phyloP scores from a whole-genome alignment of 805 yeast species.

The Nakazawaea ernobii region DNA sequence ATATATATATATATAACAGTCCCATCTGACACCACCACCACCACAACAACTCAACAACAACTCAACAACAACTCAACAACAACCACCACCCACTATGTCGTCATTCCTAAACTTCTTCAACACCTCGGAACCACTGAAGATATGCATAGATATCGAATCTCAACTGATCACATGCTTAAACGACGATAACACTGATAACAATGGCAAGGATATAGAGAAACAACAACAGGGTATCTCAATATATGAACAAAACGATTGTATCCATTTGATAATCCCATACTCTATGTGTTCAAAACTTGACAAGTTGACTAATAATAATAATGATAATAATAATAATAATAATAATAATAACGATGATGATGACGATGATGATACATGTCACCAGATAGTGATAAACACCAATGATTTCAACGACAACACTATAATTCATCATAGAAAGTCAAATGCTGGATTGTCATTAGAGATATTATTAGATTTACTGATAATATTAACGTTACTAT shows the following conservation, averaged over 20 bases:
- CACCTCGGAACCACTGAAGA: no score
- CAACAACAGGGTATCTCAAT: neutral
- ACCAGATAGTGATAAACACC: neutral
- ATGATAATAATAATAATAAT: neutral
- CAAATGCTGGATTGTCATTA: neutral
- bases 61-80: no score
- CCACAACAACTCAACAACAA: no score
- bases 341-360: neutral
- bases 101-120: no score
- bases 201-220: neutral
- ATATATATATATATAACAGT: no score
- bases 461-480: conserved; percentile 8
- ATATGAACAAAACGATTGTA: neutral
- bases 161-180: neutral
- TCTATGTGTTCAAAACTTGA: neutral
- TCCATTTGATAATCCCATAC: conserved; percentile 2
- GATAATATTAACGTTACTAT: conserved; percentile 8
- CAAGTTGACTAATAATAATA: neutral
- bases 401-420: no score
- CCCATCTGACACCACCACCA: no score
- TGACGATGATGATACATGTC: no score
- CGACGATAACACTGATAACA: neutral
- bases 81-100: no score
- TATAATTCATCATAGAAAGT: no score
- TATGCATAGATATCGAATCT: neutral